These are phyloP conservation scores for Petunia hybrid DNA, from an alignment of 305 asterid species.

Conservation along the genomic window DNA sequence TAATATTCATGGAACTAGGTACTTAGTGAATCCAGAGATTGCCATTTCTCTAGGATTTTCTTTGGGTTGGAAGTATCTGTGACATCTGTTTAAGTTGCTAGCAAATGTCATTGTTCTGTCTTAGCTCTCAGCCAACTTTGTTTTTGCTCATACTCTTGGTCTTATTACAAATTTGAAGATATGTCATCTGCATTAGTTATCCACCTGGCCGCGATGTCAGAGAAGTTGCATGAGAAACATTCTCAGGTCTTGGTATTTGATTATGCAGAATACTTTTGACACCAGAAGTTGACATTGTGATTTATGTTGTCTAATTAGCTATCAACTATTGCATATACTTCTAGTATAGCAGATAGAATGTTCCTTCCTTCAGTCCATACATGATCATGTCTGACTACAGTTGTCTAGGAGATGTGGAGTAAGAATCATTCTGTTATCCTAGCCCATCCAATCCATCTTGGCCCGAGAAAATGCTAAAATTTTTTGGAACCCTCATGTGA, in stretches of 20 bases:
- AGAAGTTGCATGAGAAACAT: not conserved
- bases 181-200: slow-evolving; percentile 11
- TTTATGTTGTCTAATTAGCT: not conserved
- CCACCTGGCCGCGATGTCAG: not conserved
- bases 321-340: not conserved
- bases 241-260: not conserved
- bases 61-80: not conserved
- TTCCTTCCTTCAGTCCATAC: slow-evolving; percentile 6
- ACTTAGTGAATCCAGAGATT: not conserved
- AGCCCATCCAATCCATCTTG: not conserved
- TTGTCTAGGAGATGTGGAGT: not conserved
- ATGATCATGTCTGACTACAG: slow-evolving; percentile 18
- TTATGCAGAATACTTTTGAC: not conserved
- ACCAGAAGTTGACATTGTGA: not conserved
- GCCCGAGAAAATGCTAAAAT: not conserved
- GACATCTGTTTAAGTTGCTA: slow-evolving; percentile 17
- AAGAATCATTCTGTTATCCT: slow-evolving; percentile 1
- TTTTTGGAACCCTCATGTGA: slow-evolving; percentile 27
- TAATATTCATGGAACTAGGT: not conserved
- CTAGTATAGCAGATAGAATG: not conserved
- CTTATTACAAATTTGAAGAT: slow-evolving; percentile 16
- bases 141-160: slow-evolving; percentile 9
- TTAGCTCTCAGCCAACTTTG: not conserved
- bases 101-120: slow-evolving; percentile 6
- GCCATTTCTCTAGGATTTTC: not conserved